Evolutionary conservation across 805 yeast species (phyloP), one percentile per base, ranked within the genome.

Genomic region (Candida vartiovaarae): DNA sequence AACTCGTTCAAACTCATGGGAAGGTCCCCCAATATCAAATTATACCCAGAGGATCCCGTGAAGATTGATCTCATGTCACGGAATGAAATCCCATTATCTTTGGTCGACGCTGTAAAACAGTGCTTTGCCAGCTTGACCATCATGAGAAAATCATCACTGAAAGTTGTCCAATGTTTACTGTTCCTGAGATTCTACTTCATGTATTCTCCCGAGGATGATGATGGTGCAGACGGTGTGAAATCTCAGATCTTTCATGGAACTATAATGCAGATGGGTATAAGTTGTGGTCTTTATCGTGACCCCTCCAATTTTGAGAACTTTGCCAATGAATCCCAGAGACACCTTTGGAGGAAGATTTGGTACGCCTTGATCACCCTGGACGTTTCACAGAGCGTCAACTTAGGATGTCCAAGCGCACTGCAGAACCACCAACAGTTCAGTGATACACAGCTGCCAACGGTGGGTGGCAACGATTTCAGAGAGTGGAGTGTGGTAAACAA

Each of bases 281-380:
- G 82, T 33, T 70, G 82, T 49, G 90, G 89, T 0, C 56, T 82
- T 26, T 81, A 82, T 56, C 68, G 88, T 51, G 89, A 82, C 49
- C 88, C 89, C 1, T 72, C 68, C 38, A 65, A 66, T 34, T 76
- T 77, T 51, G 69, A 71, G 10, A 71, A 68, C 47, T 60, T 69
- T 40, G 64, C 62, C 29, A 60, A 65, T 27, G 70, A 64, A 35
- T 58, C 59, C 39, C 61, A 65, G 42, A 62, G 70, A 43, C 76
- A 77, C 48, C 59, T 78, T 6, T 68, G 81, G 71, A 64, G 85
- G 48, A 80, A 80, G 51, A 65, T 77, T 1, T 80, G 85, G 85
- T 70, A 61, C 57, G 70, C 68, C 23, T 56, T 77, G 29, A 58
- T 63, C 4, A 61, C 68, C 5, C 54, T 68, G 27, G 77, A 72